Evolutionary conservation across 2,329 filamentous ascomycete species (phyloP), one percentile per base, ranked within the genome.

Genomic region (Dactylella cylindrospora): DNA sequence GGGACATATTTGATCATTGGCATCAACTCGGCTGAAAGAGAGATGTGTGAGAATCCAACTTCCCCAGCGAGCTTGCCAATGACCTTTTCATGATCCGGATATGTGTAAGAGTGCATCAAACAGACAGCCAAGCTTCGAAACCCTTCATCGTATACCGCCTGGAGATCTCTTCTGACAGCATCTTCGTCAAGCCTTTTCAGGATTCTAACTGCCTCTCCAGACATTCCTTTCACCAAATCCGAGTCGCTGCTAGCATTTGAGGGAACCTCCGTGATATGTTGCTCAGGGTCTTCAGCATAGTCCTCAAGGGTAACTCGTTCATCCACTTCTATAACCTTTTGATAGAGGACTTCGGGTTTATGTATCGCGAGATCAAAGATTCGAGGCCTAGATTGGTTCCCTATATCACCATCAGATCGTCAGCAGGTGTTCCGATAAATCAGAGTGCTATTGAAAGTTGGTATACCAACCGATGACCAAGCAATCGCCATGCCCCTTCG

Each of bases 71-170:
- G 76, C 66, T 78, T 80, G 12, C 89, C 89, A 7, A 95, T 78
- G 33, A 89, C 70, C 0, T 84, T 83, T 71, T 96, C 90, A 68
- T 96, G 90, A 43, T 86, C 82, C 0, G 89, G 89, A 70, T 88
- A 96, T 0, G 89, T 95, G 71, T 95, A 96, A 3, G 86, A 86
- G 70, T 96, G 90, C 84, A 95, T 90, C 59, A 96, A 75, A 68
- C 88, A 94, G 1, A 96, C 88, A 2, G 90, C 90, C 67, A 96
- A 84, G 71, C 88, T 94, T 65, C 80, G 79, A 67, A 94, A 84
- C 0, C 87, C 87, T 25, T 78, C 75, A 64, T 86, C 80, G 65
- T 81, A 86, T 2, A 95, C 77, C 4, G 78, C 76, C 71, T 88
- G 78, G 36, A 90, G 72, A 69, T 87, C 80, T 9, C 76, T 71